Conservation (phyloP, 2,329 filamentous ascomycete species). For the Ophiostoma sp. region DNA sequence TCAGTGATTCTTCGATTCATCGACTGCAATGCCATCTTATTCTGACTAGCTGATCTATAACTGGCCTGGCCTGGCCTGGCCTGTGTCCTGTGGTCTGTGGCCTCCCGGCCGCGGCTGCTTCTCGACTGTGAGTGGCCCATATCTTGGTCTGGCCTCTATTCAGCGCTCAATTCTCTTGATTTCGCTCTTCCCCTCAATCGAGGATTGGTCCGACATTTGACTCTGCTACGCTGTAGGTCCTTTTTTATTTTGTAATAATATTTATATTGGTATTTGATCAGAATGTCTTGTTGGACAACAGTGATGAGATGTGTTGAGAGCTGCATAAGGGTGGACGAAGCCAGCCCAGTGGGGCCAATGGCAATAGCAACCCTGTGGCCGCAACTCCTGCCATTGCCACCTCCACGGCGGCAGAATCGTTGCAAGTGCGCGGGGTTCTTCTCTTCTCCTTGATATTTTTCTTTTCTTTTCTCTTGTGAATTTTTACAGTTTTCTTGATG, state of each 20-base stretch:
- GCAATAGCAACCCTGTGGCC: background rate
- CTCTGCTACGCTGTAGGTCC: background rate
- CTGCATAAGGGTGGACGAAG: constrained; percentile 32
- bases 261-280: background rate
- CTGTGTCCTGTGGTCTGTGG: background rate
- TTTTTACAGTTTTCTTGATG: background rate
- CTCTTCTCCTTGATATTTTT: background rate
- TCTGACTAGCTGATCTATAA: background rate
- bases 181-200: background rate
- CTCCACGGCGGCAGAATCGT: background rate
- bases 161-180: too few species aligned
- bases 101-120: background rate
- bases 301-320: background rate
- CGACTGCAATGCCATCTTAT: background rate
- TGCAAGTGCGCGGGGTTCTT: constrained; percentile 22
- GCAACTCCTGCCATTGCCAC: background rate
- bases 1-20: background rate
- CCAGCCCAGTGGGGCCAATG: background rate
- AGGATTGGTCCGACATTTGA: background rate
- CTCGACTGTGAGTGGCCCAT: background rate
- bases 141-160: background rate
- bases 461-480: background rate
- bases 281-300: background rate
- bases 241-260: background rate
- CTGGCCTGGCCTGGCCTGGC: background rate